Conservation (phyloP, 1,139 yeast genomes). For the Zygoascus sp. region DNA sequence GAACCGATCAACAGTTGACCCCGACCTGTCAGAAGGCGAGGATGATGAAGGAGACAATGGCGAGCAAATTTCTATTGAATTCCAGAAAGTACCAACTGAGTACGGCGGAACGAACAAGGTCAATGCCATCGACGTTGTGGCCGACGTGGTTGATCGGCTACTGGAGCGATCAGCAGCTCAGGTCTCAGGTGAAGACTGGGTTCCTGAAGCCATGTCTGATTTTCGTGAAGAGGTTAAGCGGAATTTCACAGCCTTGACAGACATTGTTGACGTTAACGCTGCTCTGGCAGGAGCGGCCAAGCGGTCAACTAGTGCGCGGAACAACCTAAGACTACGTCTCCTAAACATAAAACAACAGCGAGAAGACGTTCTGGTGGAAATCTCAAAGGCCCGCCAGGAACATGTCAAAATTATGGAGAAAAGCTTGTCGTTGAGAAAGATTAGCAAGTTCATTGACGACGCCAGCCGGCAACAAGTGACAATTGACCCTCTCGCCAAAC, state of each 20-base stretch:
- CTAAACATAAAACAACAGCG: conserved; percentile 23
- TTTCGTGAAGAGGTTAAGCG: conserved; percentile 20
- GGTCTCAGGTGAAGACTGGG: conserved; percentile 9
- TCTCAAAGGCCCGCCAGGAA: conserved; percentile 19
- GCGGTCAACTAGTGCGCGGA: conserved; percentile 21
- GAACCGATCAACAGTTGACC: neutral
- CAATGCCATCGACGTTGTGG: conserved; percentile 28
- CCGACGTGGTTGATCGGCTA: conserved; percentile 20
- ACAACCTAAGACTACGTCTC: conserved; percentile 21
- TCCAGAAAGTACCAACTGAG: conserved; percentile 19
- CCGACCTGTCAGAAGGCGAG: neutral
- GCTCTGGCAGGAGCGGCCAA: conserved; percentile 20
- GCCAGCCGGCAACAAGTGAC: conserved; percentile 12
- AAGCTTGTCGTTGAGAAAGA: conserved; percentile 15
- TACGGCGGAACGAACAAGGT: conserved; percentile 23
- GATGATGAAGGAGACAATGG: neutral
- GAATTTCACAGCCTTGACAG: conserved; percentile 21
- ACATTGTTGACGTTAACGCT: conserved; percentile 22
- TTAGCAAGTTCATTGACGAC: conserved; percentile 20
- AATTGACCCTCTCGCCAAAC: neutral
- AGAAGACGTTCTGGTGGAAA: conserved; percentile 19
- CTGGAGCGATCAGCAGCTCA: conserved; percentile 15
- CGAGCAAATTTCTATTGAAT: neutral
- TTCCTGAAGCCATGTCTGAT: conserved; percentile 8
- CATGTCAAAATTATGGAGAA: conserved; percentile 14